These are phyloP conservation scores for Aspergillus conjunctus DNA, from an alignment of 495 filamentous ascomycete species.

Conservation along the genomic window DNA sequence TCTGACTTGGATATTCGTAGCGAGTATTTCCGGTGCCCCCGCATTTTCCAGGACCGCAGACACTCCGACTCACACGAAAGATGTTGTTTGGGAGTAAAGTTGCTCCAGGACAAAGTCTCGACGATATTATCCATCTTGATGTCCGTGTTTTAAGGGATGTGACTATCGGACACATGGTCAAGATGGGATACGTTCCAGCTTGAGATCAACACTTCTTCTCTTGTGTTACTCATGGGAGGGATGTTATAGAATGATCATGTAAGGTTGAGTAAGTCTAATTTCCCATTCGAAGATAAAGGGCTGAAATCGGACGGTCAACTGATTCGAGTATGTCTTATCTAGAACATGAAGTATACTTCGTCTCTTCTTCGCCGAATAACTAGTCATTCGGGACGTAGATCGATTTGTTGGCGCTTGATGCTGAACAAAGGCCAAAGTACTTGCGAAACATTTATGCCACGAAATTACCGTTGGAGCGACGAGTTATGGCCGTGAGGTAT, in stretches of 20 bases:
- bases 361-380: neutral
- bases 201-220: neutral
- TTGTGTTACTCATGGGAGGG: no score
- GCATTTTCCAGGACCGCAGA: neutral
- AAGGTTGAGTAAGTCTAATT: neutral
- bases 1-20: neutral
- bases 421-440: neutral
- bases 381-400: neutral
- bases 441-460: neutral
- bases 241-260: no score
- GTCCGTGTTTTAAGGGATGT: neutral
- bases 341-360: neutral
- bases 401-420: neutral
- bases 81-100: neutral
- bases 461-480: neutral
- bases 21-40: neutral
- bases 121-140: neutral
- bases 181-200: neutral
- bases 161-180: neutral
- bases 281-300: neutral
- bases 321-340: neutral
- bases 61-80: neutral
- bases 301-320: neutral
- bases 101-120: neutral
- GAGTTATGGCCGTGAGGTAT: neutral